These are phyloP conservation scores for Phialophora verrucosa DNA, from an alignment of 2,329 filamentous ascomycete species.

Conservation along the genomic window DNA sequence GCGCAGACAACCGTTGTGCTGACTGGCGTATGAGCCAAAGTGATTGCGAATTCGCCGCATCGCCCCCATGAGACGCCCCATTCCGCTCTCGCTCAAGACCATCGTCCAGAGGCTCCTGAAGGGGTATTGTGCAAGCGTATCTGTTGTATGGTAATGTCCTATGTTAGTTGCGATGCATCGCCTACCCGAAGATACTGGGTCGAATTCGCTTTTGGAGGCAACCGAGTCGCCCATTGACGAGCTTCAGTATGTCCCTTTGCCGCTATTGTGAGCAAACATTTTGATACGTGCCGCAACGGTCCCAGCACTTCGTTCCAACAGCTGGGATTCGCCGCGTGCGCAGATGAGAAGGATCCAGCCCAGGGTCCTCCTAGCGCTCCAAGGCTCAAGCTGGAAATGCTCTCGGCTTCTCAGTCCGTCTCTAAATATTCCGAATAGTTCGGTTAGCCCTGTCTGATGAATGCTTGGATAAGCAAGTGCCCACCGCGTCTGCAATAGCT, in stretches of 20 bases:
- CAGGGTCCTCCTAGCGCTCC: not conserved
- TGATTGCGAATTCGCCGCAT: not conserved
- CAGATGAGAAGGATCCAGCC: constrained; percentile 2
- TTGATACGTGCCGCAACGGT: not conserved
- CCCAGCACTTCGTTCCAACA: not conserved
- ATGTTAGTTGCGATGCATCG: not conserved
- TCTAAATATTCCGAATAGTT: not conserved
- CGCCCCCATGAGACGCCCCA: not conserved
- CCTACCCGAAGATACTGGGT: not conserved
- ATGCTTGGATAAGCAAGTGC: not conserved
- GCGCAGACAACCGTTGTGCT: constrained; percentile 5
- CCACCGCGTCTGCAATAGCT: not conserved
- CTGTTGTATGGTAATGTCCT: not conserved
- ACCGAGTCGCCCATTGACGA: not conserved
- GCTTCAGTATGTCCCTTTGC: not conserved
- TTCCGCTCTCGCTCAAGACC: not conserved
- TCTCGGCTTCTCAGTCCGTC: not conserved
- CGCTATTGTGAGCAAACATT: not conserved
- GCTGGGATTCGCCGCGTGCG: not conserved
- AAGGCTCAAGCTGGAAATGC: not conserved
- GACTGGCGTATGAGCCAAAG: constrained; percentile 8
- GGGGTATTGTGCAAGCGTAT: not conserved
- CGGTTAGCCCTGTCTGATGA: not conserved
- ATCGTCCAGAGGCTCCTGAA: not conserved
- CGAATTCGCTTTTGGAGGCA: not conserved